Conservation (phyloP, 2,329 filamentous ascomycete genomes). For the Trichoderma sp. region DNA sequence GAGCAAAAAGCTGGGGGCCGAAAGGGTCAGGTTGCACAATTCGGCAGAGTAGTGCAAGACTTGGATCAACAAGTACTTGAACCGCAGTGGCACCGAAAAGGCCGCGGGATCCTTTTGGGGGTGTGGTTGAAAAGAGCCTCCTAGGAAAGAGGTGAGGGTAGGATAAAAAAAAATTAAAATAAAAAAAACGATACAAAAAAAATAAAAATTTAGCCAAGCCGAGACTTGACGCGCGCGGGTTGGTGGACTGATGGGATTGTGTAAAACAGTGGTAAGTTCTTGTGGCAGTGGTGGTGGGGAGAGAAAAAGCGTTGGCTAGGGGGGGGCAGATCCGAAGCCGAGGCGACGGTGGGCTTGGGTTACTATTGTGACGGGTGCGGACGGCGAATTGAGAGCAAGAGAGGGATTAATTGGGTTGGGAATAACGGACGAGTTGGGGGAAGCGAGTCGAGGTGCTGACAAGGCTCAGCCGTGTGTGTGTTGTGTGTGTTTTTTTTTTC, state of each 20-base stretch:
- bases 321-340: conserved; percentile 14
- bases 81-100: conserved; percentile 16
- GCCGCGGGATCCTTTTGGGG: conserved; percentile 7
- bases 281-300: conserved; percentile 10
- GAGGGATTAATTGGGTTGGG: conserved; percentile 17
- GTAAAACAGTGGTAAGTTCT: background rate
- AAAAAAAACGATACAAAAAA: background rate
- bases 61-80: conserved; percentile 19
- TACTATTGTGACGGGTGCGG: conserved; percentile 15
- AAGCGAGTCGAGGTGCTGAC: background rate
- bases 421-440: background rate
- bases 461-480: conserved; percentile 5
- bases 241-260: conserved; percentile 7
- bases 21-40: conserved; percentile 25
- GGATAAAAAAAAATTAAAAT: background rate
- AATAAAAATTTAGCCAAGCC: background rate
- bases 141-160: conserved; percentile 2
- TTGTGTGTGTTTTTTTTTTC: too few relatives aligned
- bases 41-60: conserved; percentile 21
- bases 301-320: conserved; percentile 12
- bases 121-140: conserved; percentile 15
- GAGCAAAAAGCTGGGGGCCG: conserved; percentile 24
- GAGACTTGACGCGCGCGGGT: conserved; percentile 11
- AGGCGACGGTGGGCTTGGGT: conserved; percentile 17
- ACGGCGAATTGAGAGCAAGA: conserved; percentile 14